A percentile compares a stretch with the other conserved stretches of the same genome.
These are phyloP conservation scores for Coniochaeta prunicola DNA, from an alignment of 2,329 filamentous ascomycete genomes.

Conservation along the genomic window DNA sequence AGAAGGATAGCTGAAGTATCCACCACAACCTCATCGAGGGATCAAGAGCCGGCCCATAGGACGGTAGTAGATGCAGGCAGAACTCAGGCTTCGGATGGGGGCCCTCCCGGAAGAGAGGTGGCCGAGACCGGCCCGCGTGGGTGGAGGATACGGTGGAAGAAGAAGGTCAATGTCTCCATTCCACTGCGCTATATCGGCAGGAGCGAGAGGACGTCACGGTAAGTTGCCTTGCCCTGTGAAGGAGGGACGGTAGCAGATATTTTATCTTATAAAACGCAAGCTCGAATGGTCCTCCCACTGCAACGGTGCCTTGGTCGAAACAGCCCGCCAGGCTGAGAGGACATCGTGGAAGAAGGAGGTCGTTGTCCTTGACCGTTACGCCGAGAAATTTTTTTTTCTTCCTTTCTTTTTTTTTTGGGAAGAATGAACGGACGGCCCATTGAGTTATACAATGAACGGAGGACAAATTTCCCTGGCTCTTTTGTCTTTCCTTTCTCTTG, in stretches of 20 bases:
- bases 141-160: neutral
- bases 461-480: too few species aligned
- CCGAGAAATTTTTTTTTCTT: too few species aligned
- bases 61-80: neutral
- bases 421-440: too few species aligned
- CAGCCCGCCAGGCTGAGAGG: too few species aligned
- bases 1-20: neutral
- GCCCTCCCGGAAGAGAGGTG: neutral
- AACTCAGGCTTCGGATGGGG: neutral
- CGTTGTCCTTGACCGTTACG: too few species aligned
- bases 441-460: too few species aligned
- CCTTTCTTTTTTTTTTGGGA: too few species aligned
- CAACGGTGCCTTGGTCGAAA: too few species aligned
- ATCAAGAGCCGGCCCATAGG: neutral
- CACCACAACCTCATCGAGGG: neutral
- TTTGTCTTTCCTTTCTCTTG: too few species aligned
- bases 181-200: neutral
- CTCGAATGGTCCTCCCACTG: too few species aligned
- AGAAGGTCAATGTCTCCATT: neutral
- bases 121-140: neutral
- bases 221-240: neutral
- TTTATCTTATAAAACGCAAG: too few species aligned
- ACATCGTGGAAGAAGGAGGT: too few species aligned
- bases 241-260: neutral
- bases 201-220: neutral